Base-by-base conservation (phyloP, 164 flowering plant species). In the Magnolia sinica region DNA sequence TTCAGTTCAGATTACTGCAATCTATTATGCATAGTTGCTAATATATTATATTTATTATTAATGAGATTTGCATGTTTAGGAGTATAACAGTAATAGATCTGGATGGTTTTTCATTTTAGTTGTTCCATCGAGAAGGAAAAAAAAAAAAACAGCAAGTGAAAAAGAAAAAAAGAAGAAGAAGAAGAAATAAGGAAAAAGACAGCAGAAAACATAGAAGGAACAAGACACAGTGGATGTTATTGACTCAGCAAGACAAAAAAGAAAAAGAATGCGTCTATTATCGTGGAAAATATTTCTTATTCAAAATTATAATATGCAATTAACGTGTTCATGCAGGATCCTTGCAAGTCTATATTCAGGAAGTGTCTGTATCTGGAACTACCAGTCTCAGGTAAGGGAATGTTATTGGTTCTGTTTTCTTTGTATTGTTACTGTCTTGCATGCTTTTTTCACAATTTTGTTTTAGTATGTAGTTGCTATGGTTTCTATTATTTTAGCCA, bases 281-380 rank as follows among this genome's bases (percentile, higher is more conserved):
- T 1, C 11, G 64, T 65, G 23, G 31, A 7, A 9, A 9, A 13
- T 65, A 9, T 65, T 64, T 64, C 23, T 23, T 65, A 27, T 45
- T 70, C 50, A 70, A 50, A 37, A 45, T 19, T 70, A 19, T 70
- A 50, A 70, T 70, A 24, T 49, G 55, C 4, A 16, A 19, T 49
- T 20, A 19, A 70, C 69, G 70, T 58, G 29, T 74, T 73, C 27
- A 16, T 86, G 78, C 89, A 93, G 98, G 98, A 92, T 93, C 84
- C 88, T 93, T 14, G 90, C 89, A 64, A 93, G 98, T 86, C 87
- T 93, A 81, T 91, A 93, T 82, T 91, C 98, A 1, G 98, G 98
- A 82, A 90, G 89, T 74, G 91, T 93, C 19, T 85, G 89, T 70
- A 91, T 92, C 61, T 92, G 93, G 92, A 90, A 93, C 84, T 93